Evolutionary conservation across 2,329 filamentous ascomycete species (phyloP), one percentile per base, ranked within the genome.

Genomic region (Neophaeococcomyces aloes): DNA sequence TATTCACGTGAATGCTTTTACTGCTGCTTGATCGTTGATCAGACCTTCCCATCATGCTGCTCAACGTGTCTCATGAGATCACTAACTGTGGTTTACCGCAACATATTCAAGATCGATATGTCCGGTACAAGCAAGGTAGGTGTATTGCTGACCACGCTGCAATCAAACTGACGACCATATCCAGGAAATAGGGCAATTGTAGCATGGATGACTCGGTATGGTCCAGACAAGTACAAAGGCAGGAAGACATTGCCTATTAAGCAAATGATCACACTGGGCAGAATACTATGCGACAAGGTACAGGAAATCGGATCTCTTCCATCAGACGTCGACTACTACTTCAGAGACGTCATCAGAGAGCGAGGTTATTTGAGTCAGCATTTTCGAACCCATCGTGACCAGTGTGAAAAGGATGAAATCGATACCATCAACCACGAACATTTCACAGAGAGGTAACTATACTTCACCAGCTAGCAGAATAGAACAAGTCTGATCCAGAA

Each of bases 241-340:
- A 44, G 45, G 30, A 48, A 51, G 27, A 50, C 32, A 13, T 44
- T 58, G 7, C 53, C 56, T 3, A 53, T 59, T 44, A 54, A 52
- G 42, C 55, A 58, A 18, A 44, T 59, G 17, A 38, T 50, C 23
- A 43, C 46, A 4, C 42, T 58, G 17, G 54, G 50, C 14, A 40
- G 48, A 15, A 23, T 37, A 7, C 44, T 54, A 6, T 47, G 48
- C 7, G 46, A 40, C 17, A 57, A 53, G 25, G 37, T 52, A 6
- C 45, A 53, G 13, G 45, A 46, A n/a, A 47, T 59, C 29, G 39
- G 39, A 14, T 34, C 17, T 25, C 31, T 42, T n/a, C 57, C 57
- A 3, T 53, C 57, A 21, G 47, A 52, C n/a, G 52, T 59, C 36
- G 54, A 55, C 34, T 58, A 57, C 38, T 53, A 57, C 38, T 59